Evolutionary conservation across 768 basidiomycete species (phyloP), one percentile per base, ranked within the genome.

Genomic region (Leccinellum luteum): DNA sequence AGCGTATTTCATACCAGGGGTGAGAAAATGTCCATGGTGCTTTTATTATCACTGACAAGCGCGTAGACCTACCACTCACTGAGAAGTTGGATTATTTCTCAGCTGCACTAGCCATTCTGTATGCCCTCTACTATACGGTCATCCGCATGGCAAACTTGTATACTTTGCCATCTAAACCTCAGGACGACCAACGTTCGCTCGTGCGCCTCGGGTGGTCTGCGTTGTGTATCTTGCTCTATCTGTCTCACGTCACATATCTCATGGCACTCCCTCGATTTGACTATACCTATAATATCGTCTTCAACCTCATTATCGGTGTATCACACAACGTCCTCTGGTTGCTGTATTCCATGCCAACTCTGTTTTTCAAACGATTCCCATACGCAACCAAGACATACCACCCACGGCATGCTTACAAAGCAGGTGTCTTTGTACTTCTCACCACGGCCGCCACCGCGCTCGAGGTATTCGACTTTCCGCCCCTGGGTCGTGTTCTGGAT

Each of bases 31-130:
- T 6, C 30, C 45, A 32, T 51, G 34, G 7, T 43, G 31, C 57
- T 9, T 32, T 35, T 17, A 31, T 21, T 45, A 8, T 52, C 23
- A 27, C 62, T 60, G 53, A 69, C 48, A 19, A 43, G 51, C 52
- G 5, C 21, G n/a, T 56, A 92, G 96, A 98, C 74, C 76, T 84
- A 6, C 85, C 89, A 2, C 68, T 75, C 25, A 98, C 95, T 2
- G 97, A 99, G 73, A 90, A 87, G 62, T 57, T 95, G 68, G 97
- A 98, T 67, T 99, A 99, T 72, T 97, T 98, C 71, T 92, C 92
- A 3, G 97, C 97, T 6, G 94, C 89, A 0, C 73, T 89, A 9
- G 86, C 89, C 13, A 94, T 97, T 61, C 69, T 94, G 25, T 90
- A 83, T 62, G 87, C 89, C 2, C 77, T 98, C 4, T 94, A 91